Evolutionary conservation across 1,284 basidiomycete genomes (phyloP).

Genomic region (Ceratobasidium sp.): DNA sequence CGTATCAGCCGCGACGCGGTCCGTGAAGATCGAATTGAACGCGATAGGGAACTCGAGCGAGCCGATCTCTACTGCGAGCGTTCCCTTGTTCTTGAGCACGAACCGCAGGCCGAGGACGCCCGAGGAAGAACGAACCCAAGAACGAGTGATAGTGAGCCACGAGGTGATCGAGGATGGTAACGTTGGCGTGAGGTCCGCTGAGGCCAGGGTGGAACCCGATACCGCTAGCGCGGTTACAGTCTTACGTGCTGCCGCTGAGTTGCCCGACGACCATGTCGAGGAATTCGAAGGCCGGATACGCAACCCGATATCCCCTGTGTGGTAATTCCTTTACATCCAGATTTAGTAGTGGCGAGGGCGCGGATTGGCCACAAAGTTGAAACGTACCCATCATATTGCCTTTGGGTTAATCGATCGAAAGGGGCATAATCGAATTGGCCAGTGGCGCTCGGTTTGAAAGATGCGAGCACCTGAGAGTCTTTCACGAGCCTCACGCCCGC

Average conservation of each 20-base stretch:
- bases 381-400: conserved; percentile 59
- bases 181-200: conserved; percentile 66
- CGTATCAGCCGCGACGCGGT: conserved; percentile 65
- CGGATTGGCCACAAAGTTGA: neutral
- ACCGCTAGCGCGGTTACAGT: conserved; percentile 60
- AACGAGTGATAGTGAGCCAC: conserved; percentile 66
- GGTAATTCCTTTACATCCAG: conserved; percentile 60
- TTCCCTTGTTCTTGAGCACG: conserved; percentile 66
- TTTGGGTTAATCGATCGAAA: conserved; percentile 65
- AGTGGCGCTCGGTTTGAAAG: conserved; percentile 59
- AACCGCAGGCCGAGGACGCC: conserved; percentile 66
- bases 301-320: conserved; percentile 71
- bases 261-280: conserved; percentile 64
- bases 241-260: conserved; percentile 63
- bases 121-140: conserved; percentile 61
- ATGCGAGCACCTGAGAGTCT: conserved; percentile 71
- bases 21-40: conserved; percentile 74
- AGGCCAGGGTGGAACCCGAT: conserved; percentile 64
- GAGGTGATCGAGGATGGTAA: conserved; percentile 60
- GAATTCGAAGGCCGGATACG: conserved; percentile 65
- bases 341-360: conserved; percentile 15
- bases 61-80: conserved; percentile 66
- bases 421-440: conserved; percentile 69
- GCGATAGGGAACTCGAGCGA: conserved; percentile 68
- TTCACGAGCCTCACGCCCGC: conserved; percentile 60